Percentiles rank a stretch among this genome's conserved stretches.
Conservation (phyloP, 257 asterid species). For the Nicotiana obtusifolia region DNA sequence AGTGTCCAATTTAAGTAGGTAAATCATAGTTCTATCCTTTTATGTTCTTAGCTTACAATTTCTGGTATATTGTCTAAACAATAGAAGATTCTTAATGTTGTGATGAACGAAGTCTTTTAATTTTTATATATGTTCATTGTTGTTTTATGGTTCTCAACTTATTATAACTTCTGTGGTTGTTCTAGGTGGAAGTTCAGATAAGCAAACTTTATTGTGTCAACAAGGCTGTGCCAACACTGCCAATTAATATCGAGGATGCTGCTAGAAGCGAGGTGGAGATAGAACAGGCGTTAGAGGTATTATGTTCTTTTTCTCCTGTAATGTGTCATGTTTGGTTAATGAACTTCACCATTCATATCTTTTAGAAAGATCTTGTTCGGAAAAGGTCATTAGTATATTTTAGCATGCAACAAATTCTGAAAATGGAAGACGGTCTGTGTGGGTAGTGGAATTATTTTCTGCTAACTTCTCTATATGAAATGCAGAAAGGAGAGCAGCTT, state of each 20-base stretch:
- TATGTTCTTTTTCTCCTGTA: neutral
- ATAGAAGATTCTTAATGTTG: neutral
- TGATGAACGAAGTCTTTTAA: neutral
- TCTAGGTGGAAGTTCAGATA: constrained; percentile 80
- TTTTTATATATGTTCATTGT: neutral
- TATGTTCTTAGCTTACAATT: neutral
- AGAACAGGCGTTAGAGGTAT: constrained; percentile 59
- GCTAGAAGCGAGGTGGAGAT: constrained; percentile 75
- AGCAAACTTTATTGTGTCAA: constrained; percentile 54
- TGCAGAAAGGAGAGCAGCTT: constrained; percentile 78
- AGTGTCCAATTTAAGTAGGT: neutral
- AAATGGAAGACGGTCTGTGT: neutral
- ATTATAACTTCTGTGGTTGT: neutral
- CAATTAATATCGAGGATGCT: constrained; percentile 74
- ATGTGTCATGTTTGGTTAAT: neutral
- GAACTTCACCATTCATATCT: neutral
- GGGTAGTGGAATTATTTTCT: neutral
- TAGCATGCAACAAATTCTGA: neutral
- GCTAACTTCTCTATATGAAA: neutral
- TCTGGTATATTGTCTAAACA: neutral
- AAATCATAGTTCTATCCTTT: neutral
- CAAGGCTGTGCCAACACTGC: constrained; percentile 54
- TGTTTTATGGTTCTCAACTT: neutral
- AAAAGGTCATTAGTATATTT: neutral
- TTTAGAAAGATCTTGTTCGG: neutral